phyloP scores from a whole-genome alignment of 345 rosid genomes.

The Gossypium thurberi region DNA sequence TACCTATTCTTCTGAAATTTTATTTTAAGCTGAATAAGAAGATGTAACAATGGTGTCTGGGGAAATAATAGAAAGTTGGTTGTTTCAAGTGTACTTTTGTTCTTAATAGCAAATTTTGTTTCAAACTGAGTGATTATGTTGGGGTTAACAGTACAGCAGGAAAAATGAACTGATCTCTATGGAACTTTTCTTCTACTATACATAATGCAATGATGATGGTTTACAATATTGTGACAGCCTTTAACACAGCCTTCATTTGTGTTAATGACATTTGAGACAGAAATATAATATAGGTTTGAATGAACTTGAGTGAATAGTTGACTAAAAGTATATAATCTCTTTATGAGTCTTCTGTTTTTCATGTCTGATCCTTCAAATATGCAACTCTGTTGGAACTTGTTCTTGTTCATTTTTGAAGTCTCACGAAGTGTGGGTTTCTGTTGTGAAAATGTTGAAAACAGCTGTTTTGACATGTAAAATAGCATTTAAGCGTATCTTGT shows the following conservation, averaged over 20 bases:
- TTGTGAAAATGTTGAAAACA: background rate
- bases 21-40: background rate
- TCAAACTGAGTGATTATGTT: background rate
- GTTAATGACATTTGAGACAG: background rate
- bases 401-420: background rate
- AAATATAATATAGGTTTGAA: background rate
- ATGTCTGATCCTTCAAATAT: background rate
- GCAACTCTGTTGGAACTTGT: background rate
- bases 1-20: background rate
- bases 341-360: background rate
- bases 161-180: background rate
- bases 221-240: background rate
- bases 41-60: background rate
- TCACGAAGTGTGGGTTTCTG: background rate
- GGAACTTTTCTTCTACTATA: background rate
- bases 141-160: background rate
- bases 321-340: background rate
- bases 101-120: background rate
- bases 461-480: background rate
- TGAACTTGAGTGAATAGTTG: background rate
- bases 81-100: background rate
- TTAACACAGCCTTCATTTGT: background rate
- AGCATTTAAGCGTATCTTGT: background rate
- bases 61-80: background rate
- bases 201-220: background rate